Conservation (phyloP, 2,329 filamentous ascomycete genomes). For the Epichloe glyceriae region DNA sequence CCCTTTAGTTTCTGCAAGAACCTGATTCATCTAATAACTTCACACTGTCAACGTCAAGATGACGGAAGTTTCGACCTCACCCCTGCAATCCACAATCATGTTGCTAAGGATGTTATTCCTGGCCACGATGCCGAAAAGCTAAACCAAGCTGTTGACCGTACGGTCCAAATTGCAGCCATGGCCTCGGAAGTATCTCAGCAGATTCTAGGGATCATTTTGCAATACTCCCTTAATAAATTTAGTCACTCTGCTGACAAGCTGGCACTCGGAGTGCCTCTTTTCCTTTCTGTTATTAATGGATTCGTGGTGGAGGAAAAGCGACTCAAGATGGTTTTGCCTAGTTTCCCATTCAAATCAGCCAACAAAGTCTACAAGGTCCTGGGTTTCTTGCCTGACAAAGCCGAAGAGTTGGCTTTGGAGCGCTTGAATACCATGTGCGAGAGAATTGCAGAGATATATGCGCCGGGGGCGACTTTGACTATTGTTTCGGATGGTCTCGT, state of each 20-base stretch:
- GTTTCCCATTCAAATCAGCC: constrained; percentile 22
- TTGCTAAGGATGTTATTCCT: not conserved
- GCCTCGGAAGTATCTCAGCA: constrained; percentile 3
- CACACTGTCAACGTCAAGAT: not conserved
- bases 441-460: constrained; percentile 15
- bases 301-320: constrained; percentile 11
- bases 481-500: constrained; percentile 41
- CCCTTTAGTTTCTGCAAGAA: not conserved
- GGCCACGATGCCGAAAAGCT: not conserved
- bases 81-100: not conserved
- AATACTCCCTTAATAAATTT: constrained; percentile 17
- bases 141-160: not conserved
- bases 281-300: constrained; percentile 11
- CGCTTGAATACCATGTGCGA: constrained; percentile 16
- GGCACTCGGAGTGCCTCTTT: constrained; percentile 10
- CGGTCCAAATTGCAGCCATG: not conserved
- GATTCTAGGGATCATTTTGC: constrained; percentile 14
- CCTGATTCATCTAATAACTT: not conserved
- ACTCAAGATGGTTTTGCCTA: constrained; percentile 16
- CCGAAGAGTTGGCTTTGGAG: constrained; percentile 17
- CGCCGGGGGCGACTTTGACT: constrained; percentile 17
- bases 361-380: constrained; percentile 21
- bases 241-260: constrained; percentile 10
- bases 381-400: constrained; percentile 18
- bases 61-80: not conserved